These are phyloP conservation scores for Aspergillus haitiensis DNA, from an alignment of 495 filamentous ascomycete genomes.

Conservation along the genomic window DNA sequence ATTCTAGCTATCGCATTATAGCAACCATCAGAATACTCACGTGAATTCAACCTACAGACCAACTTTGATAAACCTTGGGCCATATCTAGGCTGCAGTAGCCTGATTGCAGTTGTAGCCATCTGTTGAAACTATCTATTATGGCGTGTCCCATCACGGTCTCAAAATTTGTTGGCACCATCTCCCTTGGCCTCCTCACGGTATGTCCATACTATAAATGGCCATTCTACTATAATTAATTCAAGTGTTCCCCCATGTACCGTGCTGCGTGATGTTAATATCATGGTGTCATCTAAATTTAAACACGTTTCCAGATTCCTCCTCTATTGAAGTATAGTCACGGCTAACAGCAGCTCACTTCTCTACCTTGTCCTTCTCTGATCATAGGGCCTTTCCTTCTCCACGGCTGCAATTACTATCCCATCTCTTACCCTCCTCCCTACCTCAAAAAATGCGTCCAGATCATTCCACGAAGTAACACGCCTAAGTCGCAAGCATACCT, in stretches of 20 bases:
- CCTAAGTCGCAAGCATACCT: constrained; percentile 56
- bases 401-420: constrained; percentile 71
- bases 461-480: constrained; percentile 63
- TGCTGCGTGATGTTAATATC: neutral
- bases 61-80: neutral
- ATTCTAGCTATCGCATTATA: no score
- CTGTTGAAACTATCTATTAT: constrained; percentile 42
- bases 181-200: constrained; percentile 85
- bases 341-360: constrained; percentile 1
- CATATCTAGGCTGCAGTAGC: neutral
- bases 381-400: constrained; percentile 81
- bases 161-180: constrained; percentile 88
- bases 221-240: neutral
- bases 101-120: neutral
- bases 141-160: constrained; percentile 67
- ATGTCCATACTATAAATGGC: constrained; percentile 31
- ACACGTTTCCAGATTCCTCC: no score
- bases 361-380: neutral
- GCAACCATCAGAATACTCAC: no score
- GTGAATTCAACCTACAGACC: no score
- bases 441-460: constrained; percentile 62
- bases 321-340: neutral
- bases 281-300: neutral
- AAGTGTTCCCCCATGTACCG: neutral
- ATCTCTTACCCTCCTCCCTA: constrained; percentile 72